phyloP scores from a whole-genome alignment of 2,329 filamentous ascomycete genomes.

The Ceratocystis cubensis region DNA sequence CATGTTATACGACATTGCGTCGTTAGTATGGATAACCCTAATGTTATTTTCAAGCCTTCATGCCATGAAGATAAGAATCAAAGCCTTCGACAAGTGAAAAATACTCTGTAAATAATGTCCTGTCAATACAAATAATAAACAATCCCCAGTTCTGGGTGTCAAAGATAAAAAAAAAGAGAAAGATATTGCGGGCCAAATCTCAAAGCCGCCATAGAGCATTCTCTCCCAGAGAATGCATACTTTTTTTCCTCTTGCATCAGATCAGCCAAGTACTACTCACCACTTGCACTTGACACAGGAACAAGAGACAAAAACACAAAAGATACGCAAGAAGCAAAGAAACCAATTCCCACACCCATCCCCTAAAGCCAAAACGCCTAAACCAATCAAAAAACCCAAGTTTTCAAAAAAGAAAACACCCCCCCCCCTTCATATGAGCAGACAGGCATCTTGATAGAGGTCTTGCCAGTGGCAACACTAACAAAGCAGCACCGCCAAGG shows the following conservation, averaged over 20 bases:
- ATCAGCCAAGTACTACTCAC: neutral
- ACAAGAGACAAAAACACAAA: neutral
- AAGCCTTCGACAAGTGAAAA: neutral
- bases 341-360: neutral
- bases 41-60: too few species aligned
- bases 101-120: constrained; percentile 1
- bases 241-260: too few species aligned
- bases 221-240: too few species aligned
- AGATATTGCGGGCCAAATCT: neutral
- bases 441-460: too few species aligned
- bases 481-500: neutral
- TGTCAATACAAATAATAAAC: constrained; percentile 5
- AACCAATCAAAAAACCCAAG: neutral
- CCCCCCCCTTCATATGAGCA: too few species aligned
- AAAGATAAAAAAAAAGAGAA: neutral
- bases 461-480: too few species aligned
- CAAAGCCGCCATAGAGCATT: neutral
- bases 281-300: neutral
- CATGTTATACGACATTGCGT: neutral
- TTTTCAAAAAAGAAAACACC: neutral
- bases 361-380: neutral
- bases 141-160: neutral
- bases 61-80: too few species aligned
- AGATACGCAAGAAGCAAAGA: neutral
- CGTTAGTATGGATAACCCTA: too few species aligned